phyloP scores from a whole-genome alignment of 805 yeast species.

The Suhomyces kilbournensis region DNA sequence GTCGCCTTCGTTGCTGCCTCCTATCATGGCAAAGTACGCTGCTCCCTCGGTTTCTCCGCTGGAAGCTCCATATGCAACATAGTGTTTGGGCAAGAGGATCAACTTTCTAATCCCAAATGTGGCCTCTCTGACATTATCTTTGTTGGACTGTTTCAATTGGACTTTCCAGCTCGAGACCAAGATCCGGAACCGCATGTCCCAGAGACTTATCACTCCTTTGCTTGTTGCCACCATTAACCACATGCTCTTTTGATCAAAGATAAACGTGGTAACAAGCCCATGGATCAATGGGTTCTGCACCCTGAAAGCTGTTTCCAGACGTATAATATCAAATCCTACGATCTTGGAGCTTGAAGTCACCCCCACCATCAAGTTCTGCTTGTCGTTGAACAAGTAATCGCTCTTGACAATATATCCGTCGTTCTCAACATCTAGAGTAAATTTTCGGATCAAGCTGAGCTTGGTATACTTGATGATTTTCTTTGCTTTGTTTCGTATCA shows the following conservation, averaged over 20 bases:
- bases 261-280: conserved; percentile 65
- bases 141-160: conserved; percentile 3
- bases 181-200: conserved; percentile 75
- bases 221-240: conserved; percentile 78
- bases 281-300: conserved; percentile 57
- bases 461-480: conserved; percentile 27
- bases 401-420: conserved; percentile 46
- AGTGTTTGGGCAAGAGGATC: conserved; percentile 39
- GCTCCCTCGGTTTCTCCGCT: conserved; percentile 12
- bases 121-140: conserved; percentile 12
- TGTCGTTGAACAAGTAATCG: conserved; percentile 38
- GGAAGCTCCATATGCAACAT: conserved; percentile 25
- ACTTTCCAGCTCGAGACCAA: conserved; percentile 63
- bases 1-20: conserved; percentile 61
- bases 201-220: conserved; percentile 68
- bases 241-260: conserved; percentile 47
- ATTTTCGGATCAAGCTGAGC: conserved; percentile 38
- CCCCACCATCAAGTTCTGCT: conserved; percentile 44
- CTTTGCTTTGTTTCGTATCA: conserved; percentile 31
- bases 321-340: conserved; percentile 54
- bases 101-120: conserved; percentile 41
- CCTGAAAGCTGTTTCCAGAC: conserved; percentile 41
- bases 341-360: conserved; percentile 55
- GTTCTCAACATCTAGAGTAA: conserved; percentile 27
- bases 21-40: conserved; percentile 48